phyloP scores from a whole-genome alignment of 2,329 filamentous ascomycete species.

The Verticillium nubilum region DNA sequence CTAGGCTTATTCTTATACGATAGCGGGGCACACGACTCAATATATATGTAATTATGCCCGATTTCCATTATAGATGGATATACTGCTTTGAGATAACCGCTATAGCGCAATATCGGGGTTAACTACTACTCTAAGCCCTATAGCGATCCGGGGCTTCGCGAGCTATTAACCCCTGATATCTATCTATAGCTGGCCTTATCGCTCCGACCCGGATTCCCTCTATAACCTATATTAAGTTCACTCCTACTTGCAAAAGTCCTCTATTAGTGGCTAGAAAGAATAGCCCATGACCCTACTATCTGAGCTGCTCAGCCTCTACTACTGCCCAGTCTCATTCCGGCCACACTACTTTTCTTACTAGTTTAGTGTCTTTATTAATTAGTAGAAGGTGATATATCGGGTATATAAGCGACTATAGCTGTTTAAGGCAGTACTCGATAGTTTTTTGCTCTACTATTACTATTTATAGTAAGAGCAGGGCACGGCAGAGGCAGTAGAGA shows the following conservation, averaged over 20 bases:
- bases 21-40: background rate
- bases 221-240: background rate
- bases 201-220: background rate
- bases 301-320: no score
- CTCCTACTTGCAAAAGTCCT: background rate
- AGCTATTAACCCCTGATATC: background rate
- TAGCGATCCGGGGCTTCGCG: background rate
- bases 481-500: background rate
- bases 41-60: background rate
- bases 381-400: background rate
- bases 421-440: background rate
- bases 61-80: background rate
- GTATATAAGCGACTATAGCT: background rate
- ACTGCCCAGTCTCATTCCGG: no score
- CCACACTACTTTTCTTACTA: background rate
- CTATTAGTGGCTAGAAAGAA: background rate
- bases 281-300: background rate
- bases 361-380: background rate
- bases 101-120: background rate
- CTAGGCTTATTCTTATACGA: background rate
- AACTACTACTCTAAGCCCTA: background rate
- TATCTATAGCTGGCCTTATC: background rate
- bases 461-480: background rate
- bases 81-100: background rate
- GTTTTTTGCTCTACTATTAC: background rate